Conservation (phyloP, 1,139 yeast genomes). For the Blastobotrys apis region DNA sequence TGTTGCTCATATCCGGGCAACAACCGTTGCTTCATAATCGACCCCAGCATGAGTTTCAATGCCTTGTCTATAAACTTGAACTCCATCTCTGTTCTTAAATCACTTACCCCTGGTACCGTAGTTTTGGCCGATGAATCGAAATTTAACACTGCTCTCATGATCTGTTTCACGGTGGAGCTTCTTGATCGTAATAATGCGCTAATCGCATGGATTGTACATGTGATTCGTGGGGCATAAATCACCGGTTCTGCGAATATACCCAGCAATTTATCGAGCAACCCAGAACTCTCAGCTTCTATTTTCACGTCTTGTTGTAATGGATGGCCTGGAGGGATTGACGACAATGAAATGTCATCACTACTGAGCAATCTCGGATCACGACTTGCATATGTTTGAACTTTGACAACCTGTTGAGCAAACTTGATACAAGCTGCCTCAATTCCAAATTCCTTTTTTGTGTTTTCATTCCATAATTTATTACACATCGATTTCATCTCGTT, state of each 20-base stretch:
- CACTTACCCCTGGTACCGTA: constrained; percentile 20
- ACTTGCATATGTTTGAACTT: constrained; percentile 57
- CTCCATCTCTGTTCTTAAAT: constrained; percentile 28
- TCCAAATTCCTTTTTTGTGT: constrained; percentile 27
- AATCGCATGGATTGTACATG: constrained; percentile 35
- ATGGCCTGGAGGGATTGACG: constrained; percentile 60
- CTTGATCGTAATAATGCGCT: constrained; percentile 35
- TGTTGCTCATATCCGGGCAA: constrained; percentile 28
- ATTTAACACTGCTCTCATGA: constrained; percentile 33
- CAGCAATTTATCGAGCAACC: constrained; percentile 61
- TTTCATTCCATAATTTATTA: constrained; percentile 33
- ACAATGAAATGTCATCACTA: constrained; percentile 49
- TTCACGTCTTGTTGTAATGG: constrained; percentile 47
- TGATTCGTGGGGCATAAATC: constrained; percentile 28
- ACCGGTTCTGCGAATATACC: constrained; percentile 51
- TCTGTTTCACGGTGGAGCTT: constrained; percentile 32
- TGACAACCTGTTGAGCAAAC: constrained; percentile 66
- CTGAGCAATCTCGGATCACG: constrained; percentile 35
- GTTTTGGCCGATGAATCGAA: constrained; percentile 33
- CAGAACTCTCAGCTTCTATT: constrained; percentile 70
- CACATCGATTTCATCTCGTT: constrained; percentile 32
- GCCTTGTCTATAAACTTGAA: constrained; percentile 38
- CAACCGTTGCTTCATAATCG: constrained; percentile 28
- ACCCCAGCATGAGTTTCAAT: constrained; percentile 34
- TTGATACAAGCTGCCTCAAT: constrained; percentile 65